Conservation (phyloP, 1,139 yeast species). For the Scheffersomyces titani region DNA sequence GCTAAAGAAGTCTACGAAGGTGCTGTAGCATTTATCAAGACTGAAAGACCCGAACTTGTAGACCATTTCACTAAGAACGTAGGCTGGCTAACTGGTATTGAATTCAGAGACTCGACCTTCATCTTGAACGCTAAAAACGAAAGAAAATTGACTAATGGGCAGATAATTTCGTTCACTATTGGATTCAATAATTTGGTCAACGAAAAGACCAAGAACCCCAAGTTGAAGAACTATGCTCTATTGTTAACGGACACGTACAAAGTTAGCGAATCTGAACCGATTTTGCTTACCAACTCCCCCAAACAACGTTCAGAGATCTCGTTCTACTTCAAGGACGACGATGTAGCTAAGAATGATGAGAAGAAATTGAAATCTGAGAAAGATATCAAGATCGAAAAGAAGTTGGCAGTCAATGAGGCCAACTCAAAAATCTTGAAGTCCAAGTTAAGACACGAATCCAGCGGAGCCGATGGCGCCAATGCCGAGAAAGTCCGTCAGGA, state of each 20-base stretch:
- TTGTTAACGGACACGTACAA: slow-evolving; percentile 82
- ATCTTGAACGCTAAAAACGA: slow-evolving; percentile 75
- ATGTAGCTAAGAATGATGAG: slow-evolving; percentile 35
- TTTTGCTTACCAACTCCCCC: slow-evolving; percentile 71
- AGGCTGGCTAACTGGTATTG: slow-evolving; percentile 91
- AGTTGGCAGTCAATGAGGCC: slow-evolving; percentile 31
- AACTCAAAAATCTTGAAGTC: slow-evolving; percentile 70
- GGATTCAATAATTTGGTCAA: slow-evolving; percentile 71
- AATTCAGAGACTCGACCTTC: slow-evolving; percentile 79
- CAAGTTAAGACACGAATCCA: slow-evolving; percentile 76
- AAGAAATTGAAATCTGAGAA: slow-evolving; percentile 34
- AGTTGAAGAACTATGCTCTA: slow-evolving; percentile 61
- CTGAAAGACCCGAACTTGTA: slow-evolving; percentile 63
- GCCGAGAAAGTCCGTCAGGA: slow-evolving; percentile 82
- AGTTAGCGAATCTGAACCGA: slow-evolving; percentile 62
- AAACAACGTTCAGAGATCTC: slow-evolving; percentile 76
- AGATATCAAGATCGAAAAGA: slow-evolving; percentile 34
- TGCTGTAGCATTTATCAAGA: slow-evolving; percentile 58
- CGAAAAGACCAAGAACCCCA: slow-evolving; percentile 46
- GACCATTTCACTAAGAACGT: slow-evolving; percentile 72
- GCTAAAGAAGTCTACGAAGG: slow-evolving; percentile 69
- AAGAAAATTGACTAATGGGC: slow-evolving; percentile 67
- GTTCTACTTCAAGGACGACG: slow-evolving; percentile 79
- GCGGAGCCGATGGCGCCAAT: slow-evolving; percentile 61
- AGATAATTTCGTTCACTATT: slow-evolving; percentile 72